A percentile compares a stretch with the other conserved stretches of the same genome.
Conservation (phyloP, 2,329 filamentous ascomycete species). For the Colletotrichum siamense region DNA sequence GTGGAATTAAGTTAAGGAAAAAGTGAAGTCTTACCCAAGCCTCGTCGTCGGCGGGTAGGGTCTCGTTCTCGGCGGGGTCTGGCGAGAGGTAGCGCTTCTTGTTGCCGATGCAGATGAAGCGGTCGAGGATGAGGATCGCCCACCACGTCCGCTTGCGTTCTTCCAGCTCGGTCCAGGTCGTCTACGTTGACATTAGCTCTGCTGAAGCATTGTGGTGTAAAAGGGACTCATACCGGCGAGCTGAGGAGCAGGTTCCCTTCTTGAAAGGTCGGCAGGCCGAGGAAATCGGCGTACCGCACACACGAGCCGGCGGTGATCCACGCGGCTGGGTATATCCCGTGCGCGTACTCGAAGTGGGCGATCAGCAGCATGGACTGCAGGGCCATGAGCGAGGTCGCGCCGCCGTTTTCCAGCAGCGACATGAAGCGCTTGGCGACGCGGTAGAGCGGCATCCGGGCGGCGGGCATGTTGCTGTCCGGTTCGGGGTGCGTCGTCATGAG, state of each 20-base stretch:
- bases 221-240: constrained; percentile 35
- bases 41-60: constrained; percentile 41
- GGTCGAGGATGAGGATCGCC: constrained; percentile 51
- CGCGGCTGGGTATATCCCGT: constrained; percentile 54
- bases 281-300: constrained; percentile 48
- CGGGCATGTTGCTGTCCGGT: constrained; percentile 33
- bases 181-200: constrained; percentile 28
- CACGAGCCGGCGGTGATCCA: constrained; percentile 53
- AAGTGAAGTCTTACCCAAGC: constrained; percentile 38
- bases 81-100: constrained; percentile 25
- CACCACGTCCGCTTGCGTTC: constrained; percentile 53
- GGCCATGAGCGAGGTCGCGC: constrained; percentile 45
- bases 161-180: constrained; percentile 52
- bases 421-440: constrained; percentile 47
- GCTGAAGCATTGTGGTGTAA: too few relatives aligned
- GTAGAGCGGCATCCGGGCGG: constrained; percentile 44
- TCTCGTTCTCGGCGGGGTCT: constrained; percentile 25
- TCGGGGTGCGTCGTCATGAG: constrained; percentile 42
- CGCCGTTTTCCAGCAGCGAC: constrained; percentile 44
- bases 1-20: fast-evolving
- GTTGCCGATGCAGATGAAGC: constrained; percentile 14
- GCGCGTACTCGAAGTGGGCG: constrained; percentile 52
- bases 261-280: constrained; percentile 44
- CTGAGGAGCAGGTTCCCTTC: constrained; percentile 42
- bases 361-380: constrained; percentile 52